A percentile compares a stretch with the other conserved stretches of the same genome.
Evolutionary conservation across 2,329 filamentous ascomycete genomes (phyloP).

Genomic region (Stachybotrys echinatus): DNA sequence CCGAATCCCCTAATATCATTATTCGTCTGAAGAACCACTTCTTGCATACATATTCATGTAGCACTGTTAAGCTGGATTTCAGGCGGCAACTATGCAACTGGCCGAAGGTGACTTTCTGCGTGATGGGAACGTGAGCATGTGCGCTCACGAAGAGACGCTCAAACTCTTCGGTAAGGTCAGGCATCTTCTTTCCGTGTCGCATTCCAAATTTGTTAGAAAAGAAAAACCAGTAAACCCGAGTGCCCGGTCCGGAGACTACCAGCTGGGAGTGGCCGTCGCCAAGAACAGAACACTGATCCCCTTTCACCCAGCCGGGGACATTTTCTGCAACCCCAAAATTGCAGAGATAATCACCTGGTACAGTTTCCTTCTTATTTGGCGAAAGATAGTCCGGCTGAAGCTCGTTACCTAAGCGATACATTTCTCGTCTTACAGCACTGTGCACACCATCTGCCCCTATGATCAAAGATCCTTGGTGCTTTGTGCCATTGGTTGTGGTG

Average conservation of each 20-base stretch:
- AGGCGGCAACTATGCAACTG: conserved; percentile 9
- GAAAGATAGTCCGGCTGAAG: conserved; percentile 15
- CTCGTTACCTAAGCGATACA: conserved; percentile 15
- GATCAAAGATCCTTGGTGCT: conserved; percentile 25
- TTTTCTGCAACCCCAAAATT: conserved; percentile 31
- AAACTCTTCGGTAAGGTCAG: conserved; percentile 4
- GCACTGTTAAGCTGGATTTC: conserved; percentile 20
- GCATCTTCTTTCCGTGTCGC: conserved; percentile 5
- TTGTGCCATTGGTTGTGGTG: conserved; percentile 20
- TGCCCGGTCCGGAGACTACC: not conserved
- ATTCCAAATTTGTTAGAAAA: conserved; percentile 4
- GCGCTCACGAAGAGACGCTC: not conserved
- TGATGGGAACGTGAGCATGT: conserved; percentile 1
- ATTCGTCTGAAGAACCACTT: conserved; percentile 32
- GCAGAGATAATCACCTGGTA: conserved; percentile 20
- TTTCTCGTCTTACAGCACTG: conserved; percentile 27
- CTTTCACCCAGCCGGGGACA: conserved; percentile 12
- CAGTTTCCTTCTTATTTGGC: conserved; percentile 3
- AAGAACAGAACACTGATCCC: conserved; percentile 10
- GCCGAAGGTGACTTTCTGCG: conserved; percentile 3
- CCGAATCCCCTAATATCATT: conserved; percentile 33
- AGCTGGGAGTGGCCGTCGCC: not conserved
- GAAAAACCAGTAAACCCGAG: conserved; percentile 6
- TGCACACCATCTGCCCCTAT: conserved; percentile 37
- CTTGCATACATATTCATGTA: conserved; percentile 29